phyloP scores from a whole-genome alignment of 352 stramenopile species.

The Pythium phragmiticola region DNA sequence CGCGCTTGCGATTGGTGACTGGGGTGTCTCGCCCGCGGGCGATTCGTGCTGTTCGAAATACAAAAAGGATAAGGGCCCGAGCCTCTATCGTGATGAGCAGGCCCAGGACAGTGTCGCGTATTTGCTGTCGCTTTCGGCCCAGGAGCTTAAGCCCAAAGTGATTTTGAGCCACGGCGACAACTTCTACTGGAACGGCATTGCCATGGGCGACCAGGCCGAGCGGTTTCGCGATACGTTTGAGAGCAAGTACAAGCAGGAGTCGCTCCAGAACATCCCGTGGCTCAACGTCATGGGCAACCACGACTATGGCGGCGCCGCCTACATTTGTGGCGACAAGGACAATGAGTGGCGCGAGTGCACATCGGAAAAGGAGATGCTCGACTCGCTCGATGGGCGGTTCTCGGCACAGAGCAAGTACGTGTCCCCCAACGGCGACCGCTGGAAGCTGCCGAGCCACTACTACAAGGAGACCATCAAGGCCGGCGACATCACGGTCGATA shows the following conservation, averaged over 20 bases:
- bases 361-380: constrained; percentile 44
- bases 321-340: constrained; percentile 53
- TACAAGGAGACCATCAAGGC: constrained; percentile 60
- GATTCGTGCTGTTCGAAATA: constrained; percentile 32
- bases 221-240: constrained; percentile 77
- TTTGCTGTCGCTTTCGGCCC: constrained; percentile 31
- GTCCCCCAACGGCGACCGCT: constrained; percentile 70
- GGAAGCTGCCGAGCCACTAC: constrained; percentile 72
- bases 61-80: constrained; percentile 22
- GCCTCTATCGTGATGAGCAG: constrained; percentile 34
- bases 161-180: constrained; percentile 81
- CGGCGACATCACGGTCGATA: constrained; percentile 53
- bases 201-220: constrained; percentile 43
- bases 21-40: constrained; percentile 22
- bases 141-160: constrained; percentile 46
- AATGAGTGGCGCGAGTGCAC: constrained; percentile 41
- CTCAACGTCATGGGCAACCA: constrained; percentile 80
- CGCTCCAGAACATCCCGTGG: constrained; percentile 62
- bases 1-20: constrained; percentile 28
- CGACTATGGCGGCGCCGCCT: constrained; percentile 74
- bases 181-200: constrained; percentile 83
- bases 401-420: constrained; percentile 59
- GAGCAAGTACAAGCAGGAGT: constrained; percentile 49
- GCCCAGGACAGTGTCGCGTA: constrained; percentile 30
- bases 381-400: constrained; percentile 58